Percentiles rank a stretch among this genome's conserved stretches.
Conservation (phyloP, 2,329 filamentous ascomycete species). For the Leptographium lundbergii region DNA sequence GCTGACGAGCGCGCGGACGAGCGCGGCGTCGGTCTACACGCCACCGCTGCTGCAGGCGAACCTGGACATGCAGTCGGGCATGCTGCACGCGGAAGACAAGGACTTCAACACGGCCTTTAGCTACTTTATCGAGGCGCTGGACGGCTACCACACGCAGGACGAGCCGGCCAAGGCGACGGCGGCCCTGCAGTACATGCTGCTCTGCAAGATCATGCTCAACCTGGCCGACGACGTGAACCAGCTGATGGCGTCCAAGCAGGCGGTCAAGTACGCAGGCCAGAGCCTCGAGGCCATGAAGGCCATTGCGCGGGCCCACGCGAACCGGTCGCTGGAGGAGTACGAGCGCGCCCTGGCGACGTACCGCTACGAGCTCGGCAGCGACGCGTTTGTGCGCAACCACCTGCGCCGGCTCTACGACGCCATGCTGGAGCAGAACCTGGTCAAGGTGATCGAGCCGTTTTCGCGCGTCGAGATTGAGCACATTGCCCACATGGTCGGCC, state of each 20-base stretch:
- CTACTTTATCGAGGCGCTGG: constrained; percentile 98
- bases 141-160: constrained; percentile 91
- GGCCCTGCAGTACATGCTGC: constrained; percentile 95
- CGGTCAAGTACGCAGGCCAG: constrained; percentile 88
- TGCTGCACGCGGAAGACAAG: constrained; percentile 96
- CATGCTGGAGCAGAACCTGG: constrained; percentile 98
- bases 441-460: constrained; percentile 99
- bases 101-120: constrained; percentile 99
- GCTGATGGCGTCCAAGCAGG: constrained; percentile 91
- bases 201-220: constrained; percentile 99
- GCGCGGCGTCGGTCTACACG: constrained; percentile 93
- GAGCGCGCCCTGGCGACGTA: constrained; percentile 84
- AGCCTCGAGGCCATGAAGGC: constrained; percentile 99
- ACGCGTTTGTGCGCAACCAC: constrained; percentile 94
- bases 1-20: constrained; percentile 85
- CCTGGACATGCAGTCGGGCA: constrained; percentile 97
- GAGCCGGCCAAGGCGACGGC: constrained; percentile 85
- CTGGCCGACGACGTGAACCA: constrained; percentile 90
- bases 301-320: constrained; percentile 86
- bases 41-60: constrained; percentile 90
- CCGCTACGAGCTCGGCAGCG: constrained; percentile 84
- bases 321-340: constrained; percentile 93
- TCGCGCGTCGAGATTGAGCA: constrained; percentile 93
- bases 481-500: constrained; percentile 92
- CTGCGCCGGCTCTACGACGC: constrained; percentile 91